These are phyloP conservation scores for Diaporthe amygdali DNA, from an alignment of 2,329 filamentous ascomycete genomes.

Conservation along the genomic window DNA sequence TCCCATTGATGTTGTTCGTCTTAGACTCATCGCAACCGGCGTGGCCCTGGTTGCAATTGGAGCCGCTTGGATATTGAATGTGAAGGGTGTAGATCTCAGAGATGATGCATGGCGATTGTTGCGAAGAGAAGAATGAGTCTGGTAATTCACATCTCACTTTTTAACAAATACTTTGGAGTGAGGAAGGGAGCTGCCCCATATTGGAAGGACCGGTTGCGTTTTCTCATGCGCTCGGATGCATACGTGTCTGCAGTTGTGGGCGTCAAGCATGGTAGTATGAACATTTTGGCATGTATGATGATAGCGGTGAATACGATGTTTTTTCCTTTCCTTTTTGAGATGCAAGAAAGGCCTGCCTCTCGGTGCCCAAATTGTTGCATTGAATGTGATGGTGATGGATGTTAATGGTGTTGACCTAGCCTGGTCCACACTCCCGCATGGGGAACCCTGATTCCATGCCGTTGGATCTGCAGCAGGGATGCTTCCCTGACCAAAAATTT, in stretches of 20 bases:
- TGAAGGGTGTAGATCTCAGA: background rate
- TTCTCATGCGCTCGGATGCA: background rate
- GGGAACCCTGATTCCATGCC: background rate
- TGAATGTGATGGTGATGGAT: background rate
- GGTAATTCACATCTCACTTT: background rate
- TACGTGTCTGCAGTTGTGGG: background rate
- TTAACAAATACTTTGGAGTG: background rate
- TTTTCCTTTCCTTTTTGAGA: background rate
- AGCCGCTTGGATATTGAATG: slow-evolving; percentile 15
- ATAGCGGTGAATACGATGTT: background rate
- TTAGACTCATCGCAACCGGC: slow-evolving; percentile 25
- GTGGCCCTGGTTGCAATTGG: slow-evolving; percentile 22
- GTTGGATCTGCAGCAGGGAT: background rate
- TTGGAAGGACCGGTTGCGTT: background rate
- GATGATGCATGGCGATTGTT: background rate
- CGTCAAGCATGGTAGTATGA: slow-evolving; percentile 3
- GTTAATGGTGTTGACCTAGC: background rate
- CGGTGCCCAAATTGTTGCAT: background rate
- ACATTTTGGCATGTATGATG: slow-evolving; percentile 7
- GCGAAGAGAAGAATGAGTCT: background rate
- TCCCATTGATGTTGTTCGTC: slow-evolving; percentile 25
- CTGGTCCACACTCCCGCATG: background rate
- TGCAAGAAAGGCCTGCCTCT: background rate
- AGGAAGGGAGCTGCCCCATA: background rate
- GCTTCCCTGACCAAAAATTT: slow-evolving; percentile 16